Percentiles rank a stretch among this genome's conserved stretches.
Evolutionary conservation across 768 basidiomycete genomes (phyloP).

Genomic region (Mycena epipterygia): DNA sequence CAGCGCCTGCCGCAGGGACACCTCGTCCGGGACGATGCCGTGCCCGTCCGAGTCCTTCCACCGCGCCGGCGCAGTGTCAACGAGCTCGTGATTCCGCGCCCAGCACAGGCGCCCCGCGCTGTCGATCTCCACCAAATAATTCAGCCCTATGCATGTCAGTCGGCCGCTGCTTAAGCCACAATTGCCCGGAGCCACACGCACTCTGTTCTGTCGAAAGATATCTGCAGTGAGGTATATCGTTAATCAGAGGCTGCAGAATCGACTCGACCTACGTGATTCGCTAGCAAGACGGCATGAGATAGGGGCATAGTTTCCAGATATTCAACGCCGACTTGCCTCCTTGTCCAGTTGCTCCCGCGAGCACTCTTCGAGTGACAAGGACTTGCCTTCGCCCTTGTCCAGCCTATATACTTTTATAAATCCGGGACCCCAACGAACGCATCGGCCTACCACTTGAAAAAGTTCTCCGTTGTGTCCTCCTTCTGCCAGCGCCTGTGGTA

Average conservation of each 20-base stretch:
- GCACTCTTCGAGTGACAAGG: slow-evolving; percentile 69
- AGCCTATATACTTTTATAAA: no score
- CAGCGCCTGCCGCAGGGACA: slow-evolving; percentile 36
- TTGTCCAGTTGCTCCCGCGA: slow-evolving; percentile 70
- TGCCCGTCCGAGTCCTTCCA: slow-evolving; percentile 75
- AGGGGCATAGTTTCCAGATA: neutral
- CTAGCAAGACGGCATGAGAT: slow-evolving; percentile 40
- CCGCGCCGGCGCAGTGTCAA: slow-evolving; percentile 71
- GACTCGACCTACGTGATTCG: slow-evolving; percentile 56
- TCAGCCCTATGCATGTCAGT: slow-evolving; percentile 59
- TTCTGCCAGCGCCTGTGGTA: slow-evolving; percentile 74
- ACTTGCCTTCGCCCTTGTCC: slow-evolving; percentile 70
- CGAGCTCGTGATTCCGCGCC: slow-evolving; percentile 68
- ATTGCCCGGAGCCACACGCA: slow-evolving; percentile 32
- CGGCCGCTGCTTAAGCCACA: neutral
- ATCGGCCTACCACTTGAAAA: slow-evolving; percentile 67
- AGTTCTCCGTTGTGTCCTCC: slow-evolving; percentile 73
- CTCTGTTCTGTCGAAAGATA: slow-evolving; percentile 73
- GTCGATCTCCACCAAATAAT: slow-evolving; percentile 74
- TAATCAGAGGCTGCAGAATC: neutral
- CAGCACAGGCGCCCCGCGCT: slow-evolving; percentile 66
- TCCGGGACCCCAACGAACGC: neutral
- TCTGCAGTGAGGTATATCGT: slow-evolving; percentile 41
- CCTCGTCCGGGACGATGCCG: slow-evolving; percentile 63
- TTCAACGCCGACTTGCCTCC: slow-evolving; percentile 54